These are phyloP conservation scores for Diaporthe sp. DNA, from an alignment of 2,329 filamentous ascomycete species.

Conservation along the genomic window DNA sequence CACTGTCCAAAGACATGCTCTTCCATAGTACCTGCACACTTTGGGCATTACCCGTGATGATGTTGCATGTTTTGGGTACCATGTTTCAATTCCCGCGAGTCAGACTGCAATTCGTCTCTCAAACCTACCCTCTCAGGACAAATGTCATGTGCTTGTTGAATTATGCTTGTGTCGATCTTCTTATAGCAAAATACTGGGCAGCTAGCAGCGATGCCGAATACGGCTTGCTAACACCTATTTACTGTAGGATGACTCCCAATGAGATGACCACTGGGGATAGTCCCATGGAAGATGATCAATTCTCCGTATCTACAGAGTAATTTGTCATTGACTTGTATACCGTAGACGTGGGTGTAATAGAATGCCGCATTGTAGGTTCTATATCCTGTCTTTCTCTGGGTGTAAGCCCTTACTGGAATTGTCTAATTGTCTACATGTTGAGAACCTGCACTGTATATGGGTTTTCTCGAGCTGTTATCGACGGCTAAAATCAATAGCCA, in stretches of 20 bases:
- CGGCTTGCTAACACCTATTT: not conserved
- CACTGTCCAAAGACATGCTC: not conserved
- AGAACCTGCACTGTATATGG: too few species aligned
- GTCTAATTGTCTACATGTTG: not conserved
- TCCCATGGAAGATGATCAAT: not conserved
- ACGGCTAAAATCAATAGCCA: not conserved
- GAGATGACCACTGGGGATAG: not conserved
- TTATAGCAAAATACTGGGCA: not conserved
- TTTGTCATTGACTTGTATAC: not conserved
- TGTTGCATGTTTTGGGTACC: not conserved
- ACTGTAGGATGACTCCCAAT: not conserved
- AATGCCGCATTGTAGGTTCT: not conserved
- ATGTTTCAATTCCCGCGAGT: conserved; percentile 18
- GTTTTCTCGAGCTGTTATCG: not conserved
- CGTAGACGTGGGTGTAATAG: not conserved
- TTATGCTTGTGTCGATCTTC: not conserved
- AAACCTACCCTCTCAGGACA: not conserved
- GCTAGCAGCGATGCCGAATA: not conserved
- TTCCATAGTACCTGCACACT: not conserved
- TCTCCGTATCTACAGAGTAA: not conserved
- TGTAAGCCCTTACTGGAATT: not conserved
- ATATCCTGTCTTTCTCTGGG: not conserved
- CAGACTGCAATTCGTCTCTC: not conserved
- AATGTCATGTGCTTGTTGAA: conserved; percentile 1
- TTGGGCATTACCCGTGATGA: not conserved